Conservation (phyloP, 768 basidiomycete species). For the Lactifluus hygrophoroides region DNA sequence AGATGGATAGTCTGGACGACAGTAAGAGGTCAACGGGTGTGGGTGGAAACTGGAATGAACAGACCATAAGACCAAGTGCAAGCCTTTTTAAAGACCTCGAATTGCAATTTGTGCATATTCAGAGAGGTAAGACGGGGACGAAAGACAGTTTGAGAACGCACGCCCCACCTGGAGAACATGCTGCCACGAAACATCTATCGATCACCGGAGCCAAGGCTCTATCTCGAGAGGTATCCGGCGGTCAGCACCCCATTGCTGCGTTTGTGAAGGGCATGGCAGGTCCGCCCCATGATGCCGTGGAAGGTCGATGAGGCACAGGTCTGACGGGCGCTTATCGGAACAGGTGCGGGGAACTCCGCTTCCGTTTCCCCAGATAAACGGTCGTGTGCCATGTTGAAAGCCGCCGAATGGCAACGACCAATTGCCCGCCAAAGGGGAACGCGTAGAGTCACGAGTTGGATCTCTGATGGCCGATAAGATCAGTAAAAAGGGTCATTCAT, state of each 20-base stretch:
- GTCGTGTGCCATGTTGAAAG: neutral
- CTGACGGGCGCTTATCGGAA: slow-evolving; percentile 5
- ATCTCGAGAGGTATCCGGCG: slow-evolving; percentile 1
- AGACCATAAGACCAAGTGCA: neutral
- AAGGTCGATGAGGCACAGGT: slow-evolving; percentile 6
- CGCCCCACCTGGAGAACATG: slow-evolving; percentile 5
- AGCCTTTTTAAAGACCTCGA: slow-evolving; percentile 9
- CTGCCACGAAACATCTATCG: slow-evolving; percentile 13
- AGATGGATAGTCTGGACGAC: neutral
- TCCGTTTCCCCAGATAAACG: slow-evolving; percentile 6
- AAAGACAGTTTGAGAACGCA: neutral
- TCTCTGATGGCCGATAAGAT: slow-evolving; percentile 21
- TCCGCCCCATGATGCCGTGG: slow-evolving; percentile 5
- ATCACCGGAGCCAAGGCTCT: slow-evolving; percentile 11
- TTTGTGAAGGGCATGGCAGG: slow-evolving; percentile 17
- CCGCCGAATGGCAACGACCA: neutral
- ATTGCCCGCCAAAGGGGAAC: neutral
- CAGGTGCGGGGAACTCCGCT: slow-evolving; percentile 7
- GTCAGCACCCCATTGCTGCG: slow-evolving; percentile 8
- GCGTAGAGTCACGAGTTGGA: slow-evolving; percentile 11
- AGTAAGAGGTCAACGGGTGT: neutral
- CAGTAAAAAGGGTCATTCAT: neutral
- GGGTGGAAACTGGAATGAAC: neutral
- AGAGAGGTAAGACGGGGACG: neutral
- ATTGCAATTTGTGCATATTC: slow-evolving; percentile 17